Percentiles rank a stretch among this genome's conserved stretches.
Conservation (phyloP, 2,329 filamentous ascomycete species). For the Gnomoniopsis smithogilvyi region DNA sequence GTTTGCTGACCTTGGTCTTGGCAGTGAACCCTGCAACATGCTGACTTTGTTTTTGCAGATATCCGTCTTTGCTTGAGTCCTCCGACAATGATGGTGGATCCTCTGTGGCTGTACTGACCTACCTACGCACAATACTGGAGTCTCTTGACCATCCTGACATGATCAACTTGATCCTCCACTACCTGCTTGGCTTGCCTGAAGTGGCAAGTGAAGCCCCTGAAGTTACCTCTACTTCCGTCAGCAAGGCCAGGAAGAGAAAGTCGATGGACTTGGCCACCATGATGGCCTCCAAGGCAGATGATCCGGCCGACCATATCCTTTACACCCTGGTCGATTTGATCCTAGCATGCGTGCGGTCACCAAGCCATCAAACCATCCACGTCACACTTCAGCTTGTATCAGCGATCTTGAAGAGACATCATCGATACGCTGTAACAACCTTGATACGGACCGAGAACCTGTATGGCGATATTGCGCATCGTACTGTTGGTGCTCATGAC, state of each 20-base stretch:
- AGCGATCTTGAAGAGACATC: conserved; percentile 81
- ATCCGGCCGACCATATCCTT: conserved; percentile 73
- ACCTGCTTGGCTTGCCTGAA: conserved; percentile 79
- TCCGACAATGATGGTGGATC: conserved; percentile 97
- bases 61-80: conserved; percentile 92
- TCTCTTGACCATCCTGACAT: conserved; percentile 90
- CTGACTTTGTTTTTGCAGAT: conserved; percentile 47
- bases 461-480: conserved; percentile 49
- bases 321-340: conserved; percentile 94
- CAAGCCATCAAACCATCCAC: conserved; percentile 83
- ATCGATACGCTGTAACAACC: conserved; percentile 77
- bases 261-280: conserved; percentile 84
- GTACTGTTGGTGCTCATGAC: conserved; percentile 72
- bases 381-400: conserved; percentile 86
- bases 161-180: conserved; percentile 89
- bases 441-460: conserved; percentile 66
- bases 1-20: conserved; percentile 27
- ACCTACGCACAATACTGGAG: conserved; percentile 86
- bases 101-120: conserved; percentile 91
- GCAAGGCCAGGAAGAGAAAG: conserved; percentile 75
- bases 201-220: conserved; percentile 34
- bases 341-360: conserved; percentile 77
- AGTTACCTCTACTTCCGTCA: conserved; percentile 50
- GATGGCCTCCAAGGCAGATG: conserved; percentile 71
- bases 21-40: not conserved